These are phyloP conservation scores for Pulicaria dysenterica DNA, from an alignment of 129 eudicot genomes.

Conservation along the genomic window DNA sequence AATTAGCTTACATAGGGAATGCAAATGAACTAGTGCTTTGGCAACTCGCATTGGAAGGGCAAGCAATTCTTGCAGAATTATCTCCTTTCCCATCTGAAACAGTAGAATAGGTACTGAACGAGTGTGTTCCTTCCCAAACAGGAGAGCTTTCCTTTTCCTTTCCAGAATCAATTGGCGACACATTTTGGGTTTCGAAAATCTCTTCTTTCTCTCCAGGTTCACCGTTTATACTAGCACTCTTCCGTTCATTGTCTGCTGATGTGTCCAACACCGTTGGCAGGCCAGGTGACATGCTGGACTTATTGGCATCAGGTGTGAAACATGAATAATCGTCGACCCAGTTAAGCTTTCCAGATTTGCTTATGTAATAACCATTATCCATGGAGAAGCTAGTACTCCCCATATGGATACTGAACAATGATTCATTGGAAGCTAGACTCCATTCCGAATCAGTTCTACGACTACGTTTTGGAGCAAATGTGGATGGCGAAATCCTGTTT, in stretches of 20 bases:
- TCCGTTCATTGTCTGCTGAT: constrained; percentile 36
- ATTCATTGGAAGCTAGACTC: constrained; percentile 76
- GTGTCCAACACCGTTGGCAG: constrained; percentile 51
- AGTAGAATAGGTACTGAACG: background rate
- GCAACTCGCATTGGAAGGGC: constrained; percentile 45
- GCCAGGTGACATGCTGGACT: constrained; percentile 26
- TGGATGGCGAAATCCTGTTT: constrained; percentile 52
- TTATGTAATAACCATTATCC: constrained; percentile 39
- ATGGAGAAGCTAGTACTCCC: constrained; percentile 63
- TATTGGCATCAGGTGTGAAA: constrained; percentile 24
- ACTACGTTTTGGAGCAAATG: constrained; percentile 39
- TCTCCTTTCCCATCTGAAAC: constrained; percentile 27
- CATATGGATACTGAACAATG: constrained; percentile 78
- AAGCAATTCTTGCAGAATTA: constrained; percentile 33
- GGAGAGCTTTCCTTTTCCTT: constrained; percentile 21
- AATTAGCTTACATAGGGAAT: constrained; percentile 63
- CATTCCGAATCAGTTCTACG: constrained; percentile 50
- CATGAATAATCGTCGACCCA: constrained; percentile 43
- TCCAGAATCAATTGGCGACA: constrained; percentile 13
- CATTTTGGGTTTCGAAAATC: constrained; percentile 2
- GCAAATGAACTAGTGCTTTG: constrained; percentile 60
- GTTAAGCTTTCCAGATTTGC: constrained; percentile 50
- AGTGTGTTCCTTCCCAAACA: background rate
- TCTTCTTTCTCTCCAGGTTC: constrained; percentile 37
- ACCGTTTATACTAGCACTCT: constrained; percentile 28